Evolutionary conservation across 176 grass and related monocot species (phyloP).

Genomic region (Echinochloa phyllopogon): DNA sequence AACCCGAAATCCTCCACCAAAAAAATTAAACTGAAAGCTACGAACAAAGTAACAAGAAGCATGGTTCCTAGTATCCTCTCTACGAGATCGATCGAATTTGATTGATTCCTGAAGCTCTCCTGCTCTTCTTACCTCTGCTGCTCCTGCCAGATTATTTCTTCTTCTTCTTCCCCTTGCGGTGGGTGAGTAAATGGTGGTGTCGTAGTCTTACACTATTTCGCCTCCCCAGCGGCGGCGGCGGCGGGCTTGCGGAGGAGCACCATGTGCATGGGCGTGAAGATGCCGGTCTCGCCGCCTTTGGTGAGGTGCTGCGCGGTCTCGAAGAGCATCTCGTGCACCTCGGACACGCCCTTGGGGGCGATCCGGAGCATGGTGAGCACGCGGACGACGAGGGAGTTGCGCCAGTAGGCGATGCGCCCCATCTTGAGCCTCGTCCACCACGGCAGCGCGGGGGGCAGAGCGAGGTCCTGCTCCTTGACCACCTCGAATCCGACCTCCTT

Average conservation of each 20-base stretch:
- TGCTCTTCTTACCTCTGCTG: slow-evolving; percentile 44
- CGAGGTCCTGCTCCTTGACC: slow-evolving; percentile 82
- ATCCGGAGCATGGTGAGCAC: slow-evolving; percentile 85
- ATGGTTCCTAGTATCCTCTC: slow-evolving; percentile 40
- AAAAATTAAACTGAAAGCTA: slow-evolving; percentile 40
- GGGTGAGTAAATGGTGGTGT: slow-evolving; percentile 37
- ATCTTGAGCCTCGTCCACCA: slow-evolving; percentile 99
- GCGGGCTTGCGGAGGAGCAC: slow-evolving; percentile 89
- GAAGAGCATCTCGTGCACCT: slow-evolving; percentile 99
- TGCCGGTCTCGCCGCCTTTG: slow-evolving; percentile 81
- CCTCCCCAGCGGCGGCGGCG: slow-evolving; percentile 13
- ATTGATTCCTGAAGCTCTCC: slow-evolving; percentile 17
- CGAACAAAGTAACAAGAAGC: slow-evolving; percentile 48
- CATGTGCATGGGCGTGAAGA: slow-evolving; percentile 99
- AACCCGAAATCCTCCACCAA: slow-evolving; percentile 42
- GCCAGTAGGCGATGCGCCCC: slow-evolving; percentile 95
- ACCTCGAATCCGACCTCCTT: slow-evolving; percentile 80
- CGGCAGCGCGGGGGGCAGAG: slow-evolving; percentile 68
- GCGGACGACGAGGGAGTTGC: slow-evolving; percentile 90
- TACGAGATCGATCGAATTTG: slow-evolving; percentile 38
- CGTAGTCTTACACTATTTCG: slow-evolving; percentile 49
- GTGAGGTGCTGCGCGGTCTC: slow-evolving; percentile 93
- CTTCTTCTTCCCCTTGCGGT: background rate
- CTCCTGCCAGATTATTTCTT: slow-evolving; percentile 36
- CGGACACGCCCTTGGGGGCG: slow-evolving; percentile 85